These are phyloP conservation scores for Blastobotrys malaysiensis DNA, from an alignment of 1,139 yeast species.

Conservation along the genomic window DNA sequence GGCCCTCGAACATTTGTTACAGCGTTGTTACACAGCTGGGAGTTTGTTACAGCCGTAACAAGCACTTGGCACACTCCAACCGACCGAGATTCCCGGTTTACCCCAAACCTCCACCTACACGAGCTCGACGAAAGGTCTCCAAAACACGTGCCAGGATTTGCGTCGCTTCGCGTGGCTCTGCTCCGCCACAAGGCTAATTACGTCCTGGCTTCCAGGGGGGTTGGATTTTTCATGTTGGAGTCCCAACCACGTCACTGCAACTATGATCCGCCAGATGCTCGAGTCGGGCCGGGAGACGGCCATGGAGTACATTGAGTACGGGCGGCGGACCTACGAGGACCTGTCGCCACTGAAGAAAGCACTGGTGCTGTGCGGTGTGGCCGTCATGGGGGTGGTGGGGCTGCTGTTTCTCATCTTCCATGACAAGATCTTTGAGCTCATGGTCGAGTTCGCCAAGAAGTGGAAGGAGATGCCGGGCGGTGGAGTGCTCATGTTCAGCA, in stretches of 20 bases:
- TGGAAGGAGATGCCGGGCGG: slow-evolving; percentile 48
- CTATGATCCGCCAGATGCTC: neutral
- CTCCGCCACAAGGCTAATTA: too few species aligned
- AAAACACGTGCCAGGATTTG: too few species aligned
- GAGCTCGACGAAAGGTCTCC: too few species aligned
- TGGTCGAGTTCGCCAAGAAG: slow-evolving; percentile 44
- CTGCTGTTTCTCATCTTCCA: slow-evolving; percentile 45
- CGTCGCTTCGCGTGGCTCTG: too few species aligned
- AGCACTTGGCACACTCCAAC: too few species aligned
- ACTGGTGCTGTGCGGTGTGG: slow-evolving; percentile 10
- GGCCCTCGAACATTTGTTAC: too few species aligned
- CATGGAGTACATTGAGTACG: slow-evolving; percentile 2
- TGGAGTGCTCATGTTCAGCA: slow-evolving; percentile 45
- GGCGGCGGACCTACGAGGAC: slow-evolving; percentile 9
- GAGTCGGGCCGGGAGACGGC: slow-evolving; percentile 2
- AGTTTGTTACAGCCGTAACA: too few species aligned
- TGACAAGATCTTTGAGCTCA: slow-evolving; percentile 39
- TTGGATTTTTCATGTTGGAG: neutral
- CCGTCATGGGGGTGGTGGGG: slow-evolving; percentile 23
- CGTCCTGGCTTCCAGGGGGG: too few species aligned
- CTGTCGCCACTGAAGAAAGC: slow-evolving; percentile 13
- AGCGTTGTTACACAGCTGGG: too few species aligned
- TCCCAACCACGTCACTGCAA: neutral
- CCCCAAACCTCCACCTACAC: too few species aligned
- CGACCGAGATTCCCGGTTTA: too few species aligned